Conservation (phyloP, 768 basidiomycete genomes). For the Trametes cinnabarina region DNA sequence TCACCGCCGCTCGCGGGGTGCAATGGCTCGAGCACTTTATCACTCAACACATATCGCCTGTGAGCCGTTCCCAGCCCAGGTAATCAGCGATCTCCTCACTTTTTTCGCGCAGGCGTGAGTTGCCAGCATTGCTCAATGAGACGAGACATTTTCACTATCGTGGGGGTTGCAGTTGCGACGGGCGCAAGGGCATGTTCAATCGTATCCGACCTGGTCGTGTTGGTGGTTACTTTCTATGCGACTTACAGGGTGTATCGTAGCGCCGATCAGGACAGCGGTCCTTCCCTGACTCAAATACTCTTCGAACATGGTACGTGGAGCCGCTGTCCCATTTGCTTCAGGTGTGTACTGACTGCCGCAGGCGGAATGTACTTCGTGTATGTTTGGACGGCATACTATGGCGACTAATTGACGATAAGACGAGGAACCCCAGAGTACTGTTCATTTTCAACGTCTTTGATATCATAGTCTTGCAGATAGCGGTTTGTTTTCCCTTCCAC, state of each 20-base stretch:
- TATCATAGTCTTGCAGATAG: not conserved
- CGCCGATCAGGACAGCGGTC: not conserved
- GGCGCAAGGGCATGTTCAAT: not conserved
- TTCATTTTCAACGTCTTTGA: conserved; percentile 7
- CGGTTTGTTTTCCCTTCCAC: not conserved
- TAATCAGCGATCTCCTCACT: no score
- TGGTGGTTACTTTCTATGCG: not conserved
- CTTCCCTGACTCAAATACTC: not conserved
- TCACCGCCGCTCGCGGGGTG: not conserved
- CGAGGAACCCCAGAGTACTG: not conserved
- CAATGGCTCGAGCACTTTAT: not conserved
- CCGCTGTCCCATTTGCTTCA: not conserved
- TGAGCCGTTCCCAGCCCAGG: no score
- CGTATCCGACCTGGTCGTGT: not conserved
- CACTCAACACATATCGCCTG: not conserved
- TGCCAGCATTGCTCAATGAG: no score
- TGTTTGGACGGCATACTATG: no score
- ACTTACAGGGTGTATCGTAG: not conserved
- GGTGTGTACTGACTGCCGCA: not conserved
- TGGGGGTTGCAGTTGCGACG: conserved; percentile 4
- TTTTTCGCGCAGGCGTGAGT: no score
- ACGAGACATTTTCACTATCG: no score
- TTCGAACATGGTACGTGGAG: not conserved
- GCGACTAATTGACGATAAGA: no score
- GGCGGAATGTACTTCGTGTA: conserved; percentile 2